Conservation (phyloP, 345 rosid genomes). For the Syzygium jambos region DNA sequence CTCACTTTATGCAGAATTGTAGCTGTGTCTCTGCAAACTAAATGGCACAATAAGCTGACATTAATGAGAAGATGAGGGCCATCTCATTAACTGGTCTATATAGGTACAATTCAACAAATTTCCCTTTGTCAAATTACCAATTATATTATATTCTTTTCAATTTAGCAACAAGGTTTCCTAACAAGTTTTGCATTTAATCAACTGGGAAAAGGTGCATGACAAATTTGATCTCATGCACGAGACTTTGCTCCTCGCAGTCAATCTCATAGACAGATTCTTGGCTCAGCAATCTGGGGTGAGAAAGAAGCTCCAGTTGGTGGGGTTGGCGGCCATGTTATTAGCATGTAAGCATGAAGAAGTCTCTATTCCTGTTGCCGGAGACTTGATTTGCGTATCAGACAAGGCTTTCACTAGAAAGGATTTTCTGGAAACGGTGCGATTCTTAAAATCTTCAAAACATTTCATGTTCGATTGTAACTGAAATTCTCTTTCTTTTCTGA, state of each 20-base stretch:
- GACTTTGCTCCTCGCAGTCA: constrained; percentile 79
- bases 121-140: neutral
- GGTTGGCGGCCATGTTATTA: no score
- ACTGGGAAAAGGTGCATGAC: constrained; percentile 61
- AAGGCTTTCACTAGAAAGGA: no score
- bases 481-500: no score
- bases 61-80: constrained; percentile 91
- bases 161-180: no score
- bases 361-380: no score
- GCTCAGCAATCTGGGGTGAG: constrained; percentile 49
- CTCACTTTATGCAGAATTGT: constrained; percentile 26
- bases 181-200: neutral
- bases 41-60: constrained; percentile 61
- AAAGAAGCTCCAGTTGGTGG: no score
- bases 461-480: no score
- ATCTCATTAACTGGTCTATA: constrained; percentile 88
- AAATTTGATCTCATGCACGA: constrained; percentile 77
- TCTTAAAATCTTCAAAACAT: no score
- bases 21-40: constrained; percentile 54
- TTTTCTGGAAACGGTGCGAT: no score
- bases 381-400: no score
- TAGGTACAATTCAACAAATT: constrained; percentile 42
- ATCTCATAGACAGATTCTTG: constrained; percentile 79
- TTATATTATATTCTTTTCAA: neutral
- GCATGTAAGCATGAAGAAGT: no score